Evolutionary conservation across 164 flowering plant species (phyloP).

Genomic region (Liriodendron chinense): DNA sequence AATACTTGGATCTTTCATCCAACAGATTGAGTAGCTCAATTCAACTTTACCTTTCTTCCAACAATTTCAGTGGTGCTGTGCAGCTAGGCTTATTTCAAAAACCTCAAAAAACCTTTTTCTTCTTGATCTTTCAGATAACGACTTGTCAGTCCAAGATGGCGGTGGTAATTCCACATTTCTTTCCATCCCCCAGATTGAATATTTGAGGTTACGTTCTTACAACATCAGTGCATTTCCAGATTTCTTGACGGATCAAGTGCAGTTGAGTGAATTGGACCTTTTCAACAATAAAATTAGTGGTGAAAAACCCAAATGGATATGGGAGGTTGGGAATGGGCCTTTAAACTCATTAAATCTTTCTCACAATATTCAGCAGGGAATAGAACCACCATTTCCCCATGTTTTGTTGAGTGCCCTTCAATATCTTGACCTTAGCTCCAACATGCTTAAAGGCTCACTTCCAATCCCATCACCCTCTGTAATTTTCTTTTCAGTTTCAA

Average conservation of each 20-base stretch:
- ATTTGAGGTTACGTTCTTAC: conserved; percentile 36
- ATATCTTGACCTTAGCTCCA: too few relatives aligned
- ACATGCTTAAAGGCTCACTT: too few relatives aligned
- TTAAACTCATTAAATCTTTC: background rate
- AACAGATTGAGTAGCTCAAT: conserved; percentile 27
- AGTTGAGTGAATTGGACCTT: conserved; percentile 28
- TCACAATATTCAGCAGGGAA: background rate
- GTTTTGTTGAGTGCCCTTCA: too few relatives aligned
- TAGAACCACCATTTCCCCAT: background rate
- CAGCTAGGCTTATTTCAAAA: conserved; percentile 6
- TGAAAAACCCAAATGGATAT: conserved; percentile 37
- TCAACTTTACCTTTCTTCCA: conserved; percentile 22
- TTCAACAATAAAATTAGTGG: conserved; percentile 38
- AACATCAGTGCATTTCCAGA: conserved; percentile 24
- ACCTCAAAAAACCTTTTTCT: conserved; percentile 10
- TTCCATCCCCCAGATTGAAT: conserved; percentile 9
- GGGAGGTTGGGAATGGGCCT: background rate
- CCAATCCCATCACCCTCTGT: too few relatives aligned
- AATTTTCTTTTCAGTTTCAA: too few relatives aligned
- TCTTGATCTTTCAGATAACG: conserved; percentile 32
- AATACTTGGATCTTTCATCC: conserved; percentile 18
- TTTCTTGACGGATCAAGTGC: conserved; percentile 27
- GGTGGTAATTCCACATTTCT: background rate
- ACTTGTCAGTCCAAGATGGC: background rate
- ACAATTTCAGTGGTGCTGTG: conserved; percentile 29